Conservation (phyloP, 176 grass and related monocot species). For the Triticum urartu region DNA sequence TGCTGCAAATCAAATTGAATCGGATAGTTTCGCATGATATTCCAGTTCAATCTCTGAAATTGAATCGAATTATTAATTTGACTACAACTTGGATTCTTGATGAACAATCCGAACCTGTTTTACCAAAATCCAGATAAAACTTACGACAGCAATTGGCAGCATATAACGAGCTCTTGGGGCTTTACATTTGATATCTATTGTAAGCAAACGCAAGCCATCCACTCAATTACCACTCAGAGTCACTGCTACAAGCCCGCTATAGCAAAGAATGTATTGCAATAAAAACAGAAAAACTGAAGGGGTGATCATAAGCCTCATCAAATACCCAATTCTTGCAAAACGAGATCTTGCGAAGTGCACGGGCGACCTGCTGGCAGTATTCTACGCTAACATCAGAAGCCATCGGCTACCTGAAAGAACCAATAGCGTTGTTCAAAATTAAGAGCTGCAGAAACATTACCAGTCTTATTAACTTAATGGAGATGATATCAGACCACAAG, state of each 20-base stretch:
- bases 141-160: background rate
- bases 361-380: slow-evolving; percentile 9
- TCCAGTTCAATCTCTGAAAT: too few species aligned
- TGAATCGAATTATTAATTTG: too few species aligned
- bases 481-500: background rate
- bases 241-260: background rate
- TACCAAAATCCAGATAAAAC: background rate
- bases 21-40: too few species aligned
- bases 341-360: background rate
- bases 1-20: too few species aligned
- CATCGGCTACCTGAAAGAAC: slow-evolving; percentile 33
- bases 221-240: background rate
- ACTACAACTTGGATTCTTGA: background rate
- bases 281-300: background rate
- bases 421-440: background rate
- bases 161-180: background rate
- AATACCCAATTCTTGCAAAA: background rate
- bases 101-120: background rate
- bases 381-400: slow-evolving; percentile 10
- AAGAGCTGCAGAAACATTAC: background rate
- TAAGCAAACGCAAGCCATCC: background rate
- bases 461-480: background rate
- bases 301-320: background rate
- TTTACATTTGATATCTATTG: background rate
- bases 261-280: background rate